phyloP scores from a whole-genome alignment of 805 yeast species.

The Barnettozyma siamensis region DNA sequence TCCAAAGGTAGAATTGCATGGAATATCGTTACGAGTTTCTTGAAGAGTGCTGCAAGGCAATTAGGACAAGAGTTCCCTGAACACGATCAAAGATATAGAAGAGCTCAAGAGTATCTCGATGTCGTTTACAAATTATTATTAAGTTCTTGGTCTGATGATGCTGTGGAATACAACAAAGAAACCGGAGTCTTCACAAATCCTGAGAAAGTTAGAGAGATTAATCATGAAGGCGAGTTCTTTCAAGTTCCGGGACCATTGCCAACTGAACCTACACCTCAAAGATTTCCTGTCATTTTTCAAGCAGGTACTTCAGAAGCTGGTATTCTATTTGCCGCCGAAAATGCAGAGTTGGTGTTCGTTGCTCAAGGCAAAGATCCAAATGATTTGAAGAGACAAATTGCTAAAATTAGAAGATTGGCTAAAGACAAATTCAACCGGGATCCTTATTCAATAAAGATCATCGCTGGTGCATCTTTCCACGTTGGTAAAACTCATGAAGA shows the following conservation, averaged over 20 bases:
- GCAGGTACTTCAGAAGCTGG: conserved; percentile 39
- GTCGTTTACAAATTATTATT: conserved; percentile 33
- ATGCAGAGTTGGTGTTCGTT: conserved; percentile 35
- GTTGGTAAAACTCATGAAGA: conserved; percentile 36
- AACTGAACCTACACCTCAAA: conserved; percentile 36
- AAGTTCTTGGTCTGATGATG: conserved; percentile 27
- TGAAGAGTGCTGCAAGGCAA: conserved; percentile 37
- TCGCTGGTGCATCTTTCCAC: conserved; percentile 32
- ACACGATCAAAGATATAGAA: conserved; percentile 36
- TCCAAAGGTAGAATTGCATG: conserved; percentile 40
- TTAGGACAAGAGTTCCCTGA: conserved; percentile 22
- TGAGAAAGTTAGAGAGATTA: conserved; percentile 29
- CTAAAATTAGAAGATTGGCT: conserved; percentile 27
- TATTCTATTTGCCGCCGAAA: conserved; percentile 34
- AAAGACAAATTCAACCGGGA: conserved; percentile 31
- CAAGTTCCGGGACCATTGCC: conserved; percentile 20
- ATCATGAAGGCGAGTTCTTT: conserved; percentile 28
- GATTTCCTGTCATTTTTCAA: conserved; percentile 37
- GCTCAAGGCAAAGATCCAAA: conserved; percentile 2
- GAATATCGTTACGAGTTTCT: conserved; percentile 40
- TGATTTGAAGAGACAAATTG: background rate
- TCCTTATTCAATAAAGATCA: conserved; percentile 32
- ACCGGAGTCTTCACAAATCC: conserved; percentile 30
- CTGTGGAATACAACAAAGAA: conserved; percentile 2
- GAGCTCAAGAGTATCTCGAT: conserved; percentile 36